A percentile compares a stretch with the other conserved stretches of the same genome.
phyloP scores from a whole-genome alignment of 2,329 filamentous ascomycete species.

The Pseudogymnoascus sp. region DNA sequence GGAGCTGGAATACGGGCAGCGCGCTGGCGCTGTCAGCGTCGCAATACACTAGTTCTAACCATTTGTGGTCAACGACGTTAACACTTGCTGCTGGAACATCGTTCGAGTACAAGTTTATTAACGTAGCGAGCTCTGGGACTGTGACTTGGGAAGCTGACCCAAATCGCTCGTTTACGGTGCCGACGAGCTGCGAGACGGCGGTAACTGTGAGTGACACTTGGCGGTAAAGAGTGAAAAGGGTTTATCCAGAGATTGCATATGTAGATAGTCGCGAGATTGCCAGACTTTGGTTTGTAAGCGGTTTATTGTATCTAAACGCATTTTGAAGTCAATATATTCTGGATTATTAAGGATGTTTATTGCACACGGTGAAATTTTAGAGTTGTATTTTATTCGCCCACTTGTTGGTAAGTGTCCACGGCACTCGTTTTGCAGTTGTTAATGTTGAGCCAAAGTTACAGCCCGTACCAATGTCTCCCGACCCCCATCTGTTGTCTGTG shows the following conservation, averaged over 20 bases:
- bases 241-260: not conserved
- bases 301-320: no score
- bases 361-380: no score
- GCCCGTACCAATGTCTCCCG: no score
- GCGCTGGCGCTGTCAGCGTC: constrained; percentile 50
- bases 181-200: constrained; percentile 12
- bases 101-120: constrained; percentile 63
- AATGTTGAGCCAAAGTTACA: no score
- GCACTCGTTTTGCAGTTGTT: no score
- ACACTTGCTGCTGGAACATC: constrained; percentile 45
- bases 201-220: constrained; percentile 16
- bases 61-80: constrained; percentile 53
- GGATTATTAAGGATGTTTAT: no score
- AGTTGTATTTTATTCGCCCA: no score
- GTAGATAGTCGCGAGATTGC: not conserved
- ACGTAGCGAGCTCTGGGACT: constrained; percentile 44
- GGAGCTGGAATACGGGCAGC: constrained; percentile 50
- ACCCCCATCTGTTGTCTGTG: no score
- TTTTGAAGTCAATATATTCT: no score
- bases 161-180: constrained; percentile 19
- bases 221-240: constrained; percentile 9
- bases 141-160: constrained; percentile 54
- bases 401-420: no score
- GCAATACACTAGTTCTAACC: constrained; percentile 51
- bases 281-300: no score